Evolutionary conservation across 345 rosid species (phyloP), one percentile per base, ranked within the genome.

Genomic region (Punica granatum): DNA sequence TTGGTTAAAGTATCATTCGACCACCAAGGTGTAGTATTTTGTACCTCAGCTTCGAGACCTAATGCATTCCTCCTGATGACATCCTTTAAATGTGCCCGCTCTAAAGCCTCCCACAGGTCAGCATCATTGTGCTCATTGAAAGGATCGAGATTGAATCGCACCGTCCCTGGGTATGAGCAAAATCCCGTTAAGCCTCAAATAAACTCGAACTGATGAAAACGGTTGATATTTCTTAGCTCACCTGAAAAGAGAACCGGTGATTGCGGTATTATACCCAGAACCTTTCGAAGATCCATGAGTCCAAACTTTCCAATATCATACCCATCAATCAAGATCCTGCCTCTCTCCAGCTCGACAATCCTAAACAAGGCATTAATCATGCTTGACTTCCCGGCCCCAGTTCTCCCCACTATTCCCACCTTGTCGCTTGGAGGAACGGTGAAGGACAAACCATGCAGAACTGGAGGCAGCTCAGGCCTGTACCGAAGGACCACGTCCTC

Each of bases 181-280:
- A 37, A 4, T 32, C 67, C 15, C 1, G 33, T 37, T 39, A 4
- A 63, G 61, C 28, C 33, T 42, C 56, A 48, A 35, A 4, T 30
- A 63, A 60, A 25, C 41, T 46, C 34, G 7, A 30, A 23, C 34
- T 4, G 11, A 56, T 12, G 37, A 32, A 2, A 30, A 14, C 18
- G 1, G 49, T 31, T 41, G 14, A 30, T 41, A 34, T n/a, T 1
- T n/a, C 7, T n/a, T 0, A 0, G 36, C 61, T 68, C 75, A 93
- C 98, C 98, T 83, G 99, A 94, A 81, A 94, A 94, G 39, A 94
- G 96, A 73, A 94, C 98, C 0, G 99, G 99, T n/a, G 99, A 81
- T 70, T 94, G 99, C 30, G 99, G 99, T 71, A 94, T 94, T 35
- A 94, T 94, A 43, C 99, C 98, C 42, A 94, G 99, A 26, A 91